These are phyloP conservation scores for Cyclostephanos invisitatus DNA, from an alignment of 108 stramenopile genomes.

Conservation along the genomic window DNA sequence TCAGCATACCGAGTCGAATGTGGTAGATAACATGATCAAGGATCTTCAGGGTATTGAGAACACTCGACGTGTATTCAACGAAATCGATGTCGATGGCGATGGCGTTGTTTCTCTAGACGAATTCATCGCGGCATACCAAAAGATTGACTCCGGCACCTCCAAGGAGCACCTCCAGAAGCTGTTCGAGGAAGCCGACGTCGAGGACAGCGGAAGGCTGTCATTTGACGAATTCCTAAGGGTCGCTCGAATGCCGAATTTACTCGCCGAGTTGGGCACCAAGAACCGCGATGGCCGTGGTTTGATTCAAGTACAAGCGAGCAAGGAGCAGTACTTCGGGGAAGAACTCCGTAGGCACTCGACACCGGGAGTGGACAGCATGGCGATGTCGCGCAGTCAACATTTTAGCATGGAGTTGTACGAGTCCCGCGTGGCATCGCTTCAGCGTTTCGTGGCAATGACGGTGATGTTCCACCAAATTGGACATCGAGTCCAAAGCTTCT, in stretches of 20 bases:
- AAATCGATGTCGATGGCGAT: constrained; percentile 41
- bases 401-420: constrained; percentile 61
- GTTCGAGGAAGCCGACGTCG: constrained; percentile 52
- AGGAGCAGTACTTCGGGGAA: constrained; percentile 52
- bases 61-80: constrained; percentile 39
- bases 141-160: constrained; percentile 30
- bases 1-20: constrained; percentile 13
- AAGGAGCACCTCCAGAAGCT: constrained; percentile 26
- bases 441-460: constrained; percentile 56
- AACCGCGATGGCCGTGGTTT: constrained; percentile 43
- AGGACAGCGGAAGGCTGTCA: constrained; percentile 40
- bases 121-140: constrained; percentile 50
- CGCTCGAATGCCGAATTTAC: constrained; percentile 38
- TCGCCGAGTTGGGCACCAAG: constrained; percentile 38
- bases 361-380: constrained; percentile 34
- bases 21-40: constrained; percentile 32
- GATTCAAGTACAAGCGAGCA: constrained; percentile 41
- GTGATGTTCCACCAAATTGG: constrained; percentile 71
- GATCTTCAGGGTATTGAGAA: constrained; percentile 47
- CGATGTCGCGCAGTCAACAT: constrained; percentile 42
- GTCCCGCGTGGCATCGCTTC: constrained; percentile 53
- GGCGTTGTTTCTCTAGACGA: constrained; percentile 35
- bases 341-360: constrained; percentile 29
- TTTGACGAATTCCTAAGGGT: constrained; percentile 55
- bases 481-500: constrained; percentile 41